phyloP scores from a whole-genome alignment of 2,329 filamentous ascomycete genomes.

The Trichoderma endophyticum region DNA sequence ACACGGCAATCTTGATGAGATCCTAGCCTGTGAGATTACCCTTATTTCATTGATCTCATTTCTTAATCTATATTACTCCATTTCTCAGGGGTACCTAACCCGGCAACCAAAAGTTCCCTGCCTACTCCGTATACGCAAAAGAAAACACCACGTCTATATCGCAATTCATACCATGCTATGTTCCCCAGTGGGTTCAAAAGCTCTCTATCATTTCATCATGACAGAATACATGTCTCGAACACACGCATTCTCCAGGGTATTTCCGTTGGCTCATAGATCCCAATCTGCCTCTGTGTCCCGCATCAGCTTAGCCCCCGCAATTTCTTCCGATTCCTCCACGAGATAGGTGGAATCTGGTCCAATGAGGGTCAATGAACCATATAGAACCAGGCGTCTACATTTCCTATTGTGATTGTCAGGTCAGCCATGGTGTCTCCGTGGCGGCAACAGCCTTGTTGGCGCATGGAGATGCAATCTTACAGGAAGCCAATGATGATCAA shows the following conservation, averaged over 20 bases:
- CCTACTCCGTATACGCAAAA: not conserved
- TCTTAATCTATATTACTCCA: not conserved
- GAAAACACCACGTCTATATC: not conserved
- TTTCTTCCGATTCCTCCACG: constrained; percentile 41
- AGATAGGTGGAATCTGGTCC: constrained; percentile 44
- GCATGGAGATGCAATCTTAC: constrained; percentile 30
- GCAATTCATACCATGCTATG: not conserved
- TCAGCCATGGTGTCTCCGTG: not conserved
- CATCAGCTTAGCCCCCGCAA: constrained; percentile 43
- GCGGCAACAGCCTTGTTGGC: not conserved
- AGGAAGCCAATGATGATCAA: constrained; percentile 44
- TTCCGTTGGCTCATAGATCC: constrained; percentile 29
- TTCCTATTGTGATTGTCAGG: constrained; percentile 27
- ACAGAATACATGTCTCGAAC: not conserved
- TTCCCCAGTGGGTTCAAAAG: not conserved
- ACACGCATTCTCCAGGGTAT: not conserved
- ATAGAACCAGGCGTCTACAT: constrained; percentile 44
- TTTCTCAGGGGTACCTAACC: not conserved
- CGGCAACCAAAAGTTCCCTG: not conserved
- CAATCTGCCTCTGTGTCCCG: constrained; percentile 42
- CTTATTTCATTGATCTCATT: not conserved
- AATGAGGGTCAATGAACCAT: constrained; percentile 46
- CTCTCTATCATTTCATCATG: not conserved
- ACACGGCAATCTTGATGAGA: not conserved
- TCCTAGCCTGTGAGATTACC: constrained; percentile 2